Evolutionary conservation across 805 yeast species (phyloP).

Genomic region (Candida vaughaniae): DNA sequence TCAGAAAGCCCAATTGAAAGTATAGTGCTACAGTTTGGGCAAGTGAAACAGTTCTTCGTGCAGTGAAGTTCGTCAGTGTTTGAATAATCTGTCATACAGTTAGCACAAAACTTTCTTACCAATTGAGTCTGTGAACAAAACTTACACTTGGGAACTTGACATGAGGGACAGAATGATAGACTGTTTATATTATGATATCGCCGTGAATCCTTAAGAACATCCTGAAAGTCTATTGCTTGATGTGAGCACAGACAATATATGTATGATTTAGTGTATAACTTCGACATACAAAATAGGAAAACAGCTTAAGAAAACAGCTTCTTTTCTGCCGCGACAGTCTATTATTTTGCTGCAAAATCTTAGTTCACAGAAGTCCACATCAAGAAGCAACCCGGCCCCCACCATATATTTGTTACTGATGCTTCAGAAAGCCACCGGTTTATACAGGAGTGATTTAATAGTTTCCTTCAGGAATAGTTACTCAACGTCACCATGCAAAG

Average conservation of each 20-base stretch:
- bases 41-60: slow-evolving; percentile 38
- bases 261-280: slow-evolving; percentile 20
- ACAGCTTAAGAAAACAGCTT: too few relatives aligned
- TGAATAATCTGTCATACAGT: slow-evolving; percentile 36
- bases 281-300: slow-evolving; percentile 25
- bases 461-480: too few relatives aligned
- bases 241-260: slow-evolving; percentile 19
- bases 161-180: slow-evolving; percentile 36
- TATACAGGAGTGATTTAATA: too few relatives aligned
- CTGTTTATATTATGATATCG: slow-evolving; percentile 14
- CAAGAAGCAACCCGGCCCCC: too few relatives aligned
- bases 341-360: too few relatives aligned
- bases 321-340: too few relatives aligned
- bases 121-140: slow-evolving; percentile 24
- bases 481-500: too few relatives aligned
- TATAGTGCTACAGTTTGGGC: slow-evolving; percentile 34
- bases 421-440: too few relatives aligned
- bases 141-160: slow-evolving; percentile 29
- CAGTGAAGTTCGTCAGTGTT: slow-evolving; percentile 22
- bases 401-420: too few relatives aligned
- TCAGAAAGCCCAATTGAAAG: slow-evolving; percentile 21
- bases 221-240: background rate
- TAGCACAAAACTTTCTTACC: slow-evolving; percentile 34
- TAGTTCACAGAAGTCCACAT: too few relatives aligned
- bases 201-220: background rate